A percentile compares a stretch with the other conserved stretches of the same genome.
These are phyloP conservation scores for Metschnikowia koreensis DNA, from an alignment of 805 yeast species.

Conservation along the genomic window DNA sequence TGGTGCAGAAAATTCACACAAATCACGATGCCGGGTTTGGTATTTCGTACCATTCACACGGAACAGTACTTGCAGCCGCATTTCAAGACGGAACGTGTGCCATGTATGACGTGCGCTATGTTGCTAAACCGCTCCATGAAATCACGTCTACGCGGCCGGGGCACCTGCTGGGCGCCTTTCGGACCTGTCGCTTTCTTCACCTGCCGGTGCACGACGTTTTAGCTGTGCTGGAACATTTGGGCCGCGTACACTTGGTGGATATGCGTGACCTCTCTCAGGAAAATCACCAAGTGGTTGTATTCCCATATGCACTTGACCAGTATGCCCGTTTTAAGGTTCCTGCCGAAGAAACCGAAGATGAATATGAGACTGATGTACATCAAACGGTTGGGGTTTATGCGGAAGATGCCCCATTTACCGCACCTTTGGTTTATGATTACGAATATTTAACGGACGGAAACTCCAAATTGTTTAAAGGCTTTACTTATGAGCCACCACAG, in stretches of 20 bases:
- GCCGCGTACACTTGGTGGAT: constrained; percentile 83
- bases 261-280: constrained; percentile 53
- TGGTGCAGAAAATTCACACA: constrained; percentile 47
- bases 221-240: constrained; percentile 78
- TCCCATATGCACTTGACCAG: constrained; percentile 53
- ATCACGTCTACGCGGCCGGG: constrained; percentile 59
- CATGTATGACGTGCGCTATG: constrained; percentile 72
- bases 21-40: constrained; percentile 81
- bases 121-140: constrained; percentile 48
- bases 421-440: constrained; percentile 44
- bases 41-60: constrained; percentile 73
- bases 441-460: constrained; percentile 35
- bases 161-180: constrained; percentile 61
- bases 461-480: constrained; percentile 39
- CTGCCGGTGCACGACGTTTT: constrained; percentile 74
- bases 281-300: constrained; percentile 58
- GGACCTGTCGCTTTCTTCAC: constrained; percentile 51
- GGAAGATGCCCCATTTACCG: constrained; percentile 21
- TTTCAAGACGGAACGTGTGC: constrained; percentile 84
- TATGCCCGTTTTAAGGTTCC: constrained; percentile 28
- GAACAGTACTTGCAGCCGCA: constrained; percentile 68
- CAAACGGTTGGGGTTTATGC: constrained; percentile 11
- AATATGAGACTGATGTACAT: constrained; percentile 5
- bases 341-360: constrained; percentile 2
- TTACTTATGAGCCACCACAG: constrained; percentile 30